phyloP scores from a whole-genome alignment of 768 basidiomycete genomes.

The Auriscalpium microsporum region DNA sequence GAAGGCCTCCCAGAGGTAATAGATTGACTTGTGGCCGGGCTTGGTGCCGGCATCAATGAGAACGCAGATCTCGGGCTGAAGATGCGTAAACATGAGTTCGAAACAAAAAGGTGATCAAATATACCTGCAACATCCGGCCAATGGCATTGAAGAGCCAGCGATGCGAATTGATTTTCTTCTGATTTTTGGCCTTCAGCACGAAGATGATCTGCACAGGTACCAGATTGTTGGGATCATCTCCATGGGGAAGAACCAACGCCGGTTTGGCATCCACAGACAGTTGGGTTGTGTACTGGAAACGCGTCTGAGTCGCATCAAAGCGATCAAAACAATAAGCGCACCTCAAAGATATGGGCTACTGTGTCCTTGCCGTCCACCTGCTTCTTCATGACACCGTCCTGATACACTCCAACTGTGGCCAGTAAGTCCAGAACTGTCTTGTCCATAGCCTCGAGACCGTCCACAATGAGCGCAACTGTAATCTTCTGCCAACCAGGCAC shows the following conservation, averaged over 20 bases:
- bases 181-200: conserved; percentile 87
- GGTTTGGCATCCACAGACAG: conserved; percentile 88
- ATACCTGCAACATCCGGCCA: conserved; percentile 66
- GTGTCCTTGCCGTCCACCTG: conserved; percentile 82
- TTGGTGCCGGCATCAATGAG: conserved; percentile 95
- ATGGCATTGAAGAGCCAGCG: conserved; percentile 96
- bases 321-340: conserved; percentile 21
- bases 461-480: conserved; percentile 81
- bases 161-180: conserved; percentile 94
- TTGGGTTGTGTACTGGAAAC: conserved; percentile 83
- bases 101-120: conserved; percentile 6
- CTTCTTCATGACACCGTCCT: conserved; percentile 94
- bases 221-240: conserved; percentile 84
- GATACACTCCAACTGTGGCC: conserved; percentile 87
- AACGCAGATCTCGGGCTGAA: conserved; percentile 83
- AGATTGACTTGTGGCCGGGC: conserved; percentile 93
- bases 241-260: conserved; percentile 83
- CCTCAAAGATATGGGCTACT: conserved; percentile 94
- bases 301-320: conserved; percentile 3
- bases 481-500: conserved; percentile 88
- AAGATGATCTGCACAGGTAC: conserved; percentile 91
- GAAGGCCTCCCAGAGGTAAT: conserved; percentile 90
- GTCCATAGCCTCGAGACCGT: conserved; percentile 93
- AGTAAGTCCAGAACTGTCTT: conserved; percentile 86
- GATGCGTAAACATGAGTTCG: conserved; percentile 2